A percentile compares a stretch with the other conserved stretches of the same genome.
Evolutionary conservation across 2,329 filamentous ascomycete genomes (phyloP).

Genomic region (Fusarium lyarnte): DNA sequence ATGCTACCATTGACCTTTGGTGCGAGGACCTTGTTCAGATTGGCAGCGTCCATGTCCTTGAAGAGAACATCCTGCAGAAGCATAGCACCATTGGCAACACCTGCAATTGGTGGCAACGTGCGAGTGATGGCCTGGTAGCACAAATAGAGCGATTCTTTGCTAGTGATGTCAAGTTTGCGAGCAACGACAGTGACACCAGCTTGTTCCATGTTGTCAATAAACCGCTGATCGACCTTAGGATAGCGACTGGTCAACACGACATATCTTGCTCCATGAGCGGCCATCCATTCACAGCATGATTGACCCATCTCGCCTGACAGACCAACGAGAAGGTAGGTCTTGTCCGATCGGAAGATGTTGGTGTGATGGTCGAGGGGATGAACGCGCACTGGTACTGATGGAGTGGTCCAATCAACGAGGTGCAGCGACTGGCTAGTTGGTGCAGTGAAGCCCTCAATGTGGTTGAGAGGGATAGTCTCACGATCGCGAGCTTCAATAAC

Average conservation of each 20-base stretch:
- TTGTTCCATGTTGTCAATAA: constrained; percentile 36
- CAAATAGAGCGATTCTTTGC: neutral
- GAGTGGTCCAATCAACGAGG: neutral
- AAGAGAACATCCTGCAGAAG: constrained; percentile 52
- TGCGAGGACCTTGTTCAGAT: constrained; percentile 40
- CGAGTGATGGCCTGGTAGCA: constrained; percentile 14
- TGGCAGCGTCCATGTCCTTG: constrained; percentile 43
- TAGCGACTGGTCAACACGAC: constrained; percentile 53
- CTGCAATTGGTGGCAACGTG: constrained; percentile 49
- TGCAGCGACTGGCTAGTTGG: neutral
- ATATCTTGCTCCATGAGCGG: constrained; percentile 48
- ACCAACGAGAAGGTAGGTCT: constrained; percentile 49
- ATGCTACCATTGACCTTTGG: constrained; percentile 53
- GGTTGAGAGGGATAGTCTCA: neutral
- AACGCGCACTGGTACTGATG: neutral
- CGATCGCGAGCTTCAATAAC: neutral
- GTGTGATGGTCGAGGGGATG: constrained; percentile 1
- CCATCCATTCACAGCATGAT: constrained; percentile 54
- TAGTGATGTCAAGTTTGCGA: constrained; percentile 2
- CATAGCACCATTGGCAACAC: constrained; percentile 57
- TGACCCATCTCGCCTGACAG: constrained; percentile 49
- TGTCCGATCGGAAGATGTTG: constrained; percentile 17
- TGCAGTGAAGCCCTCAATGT: neutral
- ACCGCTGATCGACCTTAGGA: constrained; percentile 34
- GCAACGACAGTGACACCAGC: neutral